phyloP scores from a whole-genome alignment of 129 eudicot species.

The Scalesia atractyloides region DNA sequence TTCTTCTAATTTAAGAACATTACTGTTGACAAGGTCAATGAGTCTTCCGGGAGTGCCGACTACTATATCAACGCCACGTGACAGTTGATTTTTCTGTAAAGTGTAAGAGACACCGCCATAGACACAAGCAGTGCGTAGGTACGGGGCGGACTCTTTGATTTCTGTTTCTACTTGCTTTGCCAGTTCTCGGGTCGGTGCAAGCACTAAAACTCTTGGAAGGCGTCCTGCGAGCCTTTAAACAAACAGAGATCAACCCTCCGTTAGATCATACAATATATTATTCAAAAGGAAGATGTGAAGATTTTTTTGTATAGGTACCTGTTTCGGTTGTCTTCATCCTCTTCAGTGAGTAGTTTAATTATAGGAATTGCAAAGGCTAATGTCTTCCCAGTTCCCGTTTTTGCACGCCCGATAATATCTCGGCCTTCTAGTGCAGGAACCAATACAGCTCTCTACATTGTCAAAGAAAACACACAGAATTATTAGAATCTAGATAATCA shows the following conservation, averaged over 20 bases:
- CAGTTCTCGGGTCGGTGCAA: conserved; percentile 93
- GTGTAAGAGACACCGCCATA: conserved; percentile 91
- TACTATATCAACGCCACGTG: conserved; percentile 92
- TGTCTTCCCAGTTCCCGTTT: conserved; percentile 98
- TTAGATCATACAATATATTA: conserved; percentile 8
- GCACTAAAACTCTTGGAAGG: conserved; percentile 78
- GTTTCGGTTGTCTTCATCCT: conserved; percentile 46
- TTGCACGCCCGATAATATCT: conserved; percentile 74
- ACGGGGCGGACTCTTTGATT: conserved; percentile 92
- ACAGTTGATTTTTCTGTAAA: conserved; percentile 62
- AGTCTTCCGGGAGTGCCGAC: conserved; percentile 98
- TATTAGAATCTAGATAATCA: no score
- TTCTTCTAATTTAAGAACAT: conserved; percentile 69
- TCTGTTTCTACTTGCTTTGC: conserved; percentile 97
- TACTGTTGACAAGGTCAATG: conserved; percentile 76
- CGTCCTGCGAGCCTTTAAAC: conserved; percentile 66
- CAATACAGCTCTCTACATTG: conserved; percentile 77
- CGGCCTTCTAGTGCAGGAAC: conserved; percentile 85
- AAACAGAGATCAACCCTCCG: not conserved
- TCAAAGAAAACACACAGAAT: conserved; percentile 11
- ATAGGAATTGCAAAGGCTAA: conserved; percentile 93
- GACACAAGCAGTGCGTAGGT: conserved; percentile 83
- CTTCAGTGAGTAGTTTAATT: conserved; percentile 62
- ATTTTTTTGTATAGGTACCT: conserved; percentile 48
- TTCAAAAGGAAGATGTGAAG: not conserved